These are phyloP conservation scores for Solanum okadae DNA, from an alignment of 257 asterid species.

Conservation along the genomic window DNA sequence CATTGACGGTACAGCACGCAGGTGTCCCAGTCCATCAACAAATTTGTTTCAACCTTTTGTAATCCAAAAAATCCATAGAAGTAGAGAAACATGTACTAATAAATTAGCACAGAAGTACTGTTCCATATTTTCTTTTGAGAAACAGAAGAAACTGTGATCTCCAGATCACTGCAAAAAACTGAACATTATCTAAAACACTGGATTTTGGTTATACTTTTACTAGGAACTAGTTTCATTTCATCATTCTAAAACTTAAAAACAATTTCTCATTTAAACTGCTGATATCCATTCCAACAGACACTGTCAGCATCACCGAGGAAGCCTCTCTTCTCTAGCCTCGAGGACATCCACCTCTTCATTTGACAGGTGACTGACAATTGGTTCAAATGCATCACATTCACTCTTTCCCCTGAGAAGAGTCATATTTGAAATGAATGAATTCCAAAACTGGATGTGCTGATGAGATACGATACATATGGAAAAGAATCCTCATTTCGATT, in stretches of 20 bases:
- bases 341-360: constrained; percentile 81
- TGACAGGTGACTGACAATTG: constrained; percentile 70
- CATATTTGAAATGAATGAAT: not conserved
- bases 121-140: not conserved
- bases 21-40: not conserved
- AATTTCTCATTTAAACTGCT: not conserved
- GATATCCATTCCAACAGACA: not conserved
- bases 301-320: constrained; percentile 16
- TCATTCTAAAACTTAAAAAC: not conserved
- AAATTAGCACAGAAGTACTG: not conserved
- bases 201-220: not conserved
- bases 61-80: not conserved
- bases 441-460: not conserved
- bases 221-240: not conserved
- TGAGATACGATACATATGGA: not conserved
- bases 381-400: constrained; percentile 82
- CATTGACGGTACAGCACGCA: not conserved
- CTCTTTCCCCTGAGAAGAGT: constrained; percentile 53
- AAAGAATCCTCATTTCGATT: not conserved
- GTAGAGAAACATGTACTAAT: not conserved
- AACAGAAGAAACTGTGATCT: not conserved
- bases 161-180: not conserved
- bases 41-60: not conserved
- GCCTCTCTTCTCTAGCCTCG: constrained; percentile 80
- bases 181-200: not conserved